Conservation (phyloP, 257 asterid genomes). For the Pogostemon cablin region DNA sequence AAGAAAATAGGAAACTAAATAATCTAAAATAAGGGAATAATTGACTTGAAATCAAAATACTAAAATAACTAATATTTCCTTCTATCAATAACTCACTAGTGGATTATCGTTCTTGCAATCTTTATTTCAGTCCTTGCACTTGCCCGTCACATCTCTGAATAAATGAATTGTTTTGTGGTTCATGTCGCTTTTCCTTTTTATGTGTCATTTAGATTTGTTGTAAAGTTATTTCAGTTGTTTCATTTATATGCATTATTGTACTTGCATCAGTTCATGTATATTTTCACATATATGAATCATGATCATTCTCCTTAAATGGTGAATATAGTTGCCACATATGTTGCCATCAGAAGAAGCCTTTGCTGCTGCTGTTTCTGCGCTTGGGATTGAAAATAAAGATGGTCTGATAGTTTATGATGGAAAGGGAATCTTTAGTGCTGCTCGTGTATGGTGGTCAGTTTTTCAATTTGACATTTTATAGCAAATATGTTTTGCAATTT, state of each 20-base stretch:
- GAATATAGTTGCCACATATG: conserved; percentile 90
- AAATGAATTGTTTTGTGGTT: background rate
- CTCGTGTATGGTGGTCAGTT: conserved; percentile 99
- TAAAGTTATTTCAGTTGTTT: background rate
- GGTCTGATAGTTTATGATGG: conserved; percentile 94
- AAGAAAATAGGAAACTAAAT: too few species aligned
- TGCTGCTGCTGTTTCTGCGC: conserved; percentile 98
- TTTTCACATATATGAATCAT: conserved; percentile 22
- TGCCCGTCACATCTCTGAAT: background rate
- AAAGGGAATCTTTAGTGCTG: conserved; percentile 97
- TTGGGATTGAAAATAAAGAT: conserved; percentile 90
- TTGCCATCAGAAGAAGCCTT: conserved; percentile 96
- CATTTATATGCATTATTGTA: conserved; percentile 20
- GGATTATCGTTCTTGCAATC: conserved; percentile 2
- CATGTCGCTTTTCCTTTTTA: background rate
- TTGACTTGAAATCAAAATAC: too few species aligned
- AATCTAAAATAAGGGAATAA: too few species aligned
- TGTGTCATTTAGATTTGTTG: background rate
- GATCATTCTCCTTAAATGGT: background rate
- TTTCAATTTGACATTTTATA: conserved; percentile 17
- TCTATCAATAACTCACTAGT: background rate
- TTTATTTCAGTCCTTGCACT: background rate
- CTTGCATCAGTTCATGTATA: background rate
- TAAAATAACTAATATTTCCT: too few species aligned
- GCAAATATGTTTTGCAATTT: conserved; percentile 10